Base-by-base conservation (phyloP, 352 stramenopile genomes). In the Aphanomyces cochlioides region DNA sequence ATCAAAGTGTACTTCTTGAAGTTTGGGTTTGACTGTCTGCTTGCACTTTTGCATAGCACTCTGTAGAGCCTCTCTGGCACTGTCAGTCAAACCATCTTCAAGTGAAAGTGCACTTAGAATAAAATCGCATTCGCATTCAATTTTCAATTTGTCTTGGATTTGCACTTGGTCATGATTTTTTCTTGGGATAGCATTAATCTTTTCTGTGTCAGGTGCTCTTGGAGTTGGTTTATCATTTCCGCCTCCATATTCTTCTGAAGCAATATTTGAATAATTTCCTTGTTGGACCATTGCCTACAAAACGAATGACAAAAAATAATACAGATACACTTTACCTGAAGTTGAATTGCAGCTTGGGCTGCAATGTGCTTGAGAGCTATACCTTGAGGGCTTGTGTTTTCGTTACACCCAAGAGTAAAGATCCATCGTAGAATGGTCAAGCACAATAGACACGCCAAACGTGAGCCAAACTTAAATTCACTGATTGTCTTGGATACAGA, bases 341-440 rank as follows among this genome's bases (percentile, higher is more conserved):
- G 64, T 19, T 47, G 12, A 21, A 36, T 48, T 12, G 39, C 47
- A 4, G 38, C 17, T 21, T 63, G 19, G 40, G 39, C 56, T 2
- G 43, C 7, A 10, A 53, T 39, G 13, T 28, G n/a, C 43, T 61
- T 63, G 19, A 70, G 19, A 3, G 64, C 64, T 13, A 53, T 63
- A 1, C 64, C 64, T 63, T 70, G 64, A 17, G 64, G 37, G 40
- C 43, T 54, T 15, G 47, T 3, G 37, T 50, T 38, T 53, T 70
- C 64, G 19, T 70, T 47, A 3, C 8, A 12, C 13, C 15, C 54
- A 19, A 70, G 64, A 6, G 45, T 50, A 13, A 47, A 13, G 3
- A 70, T 64, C 64, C 64, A 70, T 15, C 54, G 5, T 19, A 70
- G 19, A 3, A 70, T 17, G 12, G 64, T 53, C 17, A 70, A 47